Evolutionary conservation across 176 grass and related monocot genomes (phyloP), one percentile per base, ranked within the genome.

Genomic region (Musa beccarii): DNA sequence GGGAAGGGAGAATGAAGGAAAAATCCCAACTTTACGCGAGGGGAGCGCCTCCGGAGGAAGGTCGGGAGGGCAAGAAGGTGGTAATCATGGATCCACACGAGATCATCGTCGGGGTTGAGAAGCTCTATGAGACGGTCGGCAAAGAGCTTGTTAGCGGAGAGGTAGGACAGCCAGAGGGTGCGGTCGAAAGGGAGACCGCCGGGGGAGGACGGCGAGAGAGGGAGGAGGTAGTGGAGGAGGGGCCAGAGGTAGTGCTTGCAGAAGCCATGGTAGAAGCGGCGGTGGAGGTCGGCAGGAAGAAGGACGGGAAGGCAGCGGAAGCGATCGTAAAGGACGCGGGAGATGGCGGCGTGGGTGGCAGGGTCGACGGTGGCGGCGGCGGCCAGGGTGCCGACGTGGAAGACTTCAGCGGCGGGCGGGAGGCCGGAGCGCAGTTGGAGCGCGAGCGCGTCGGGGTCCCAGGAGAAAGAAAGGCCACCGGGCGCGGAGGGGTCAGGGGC

Each of bases 201-300:
- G 21, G 13, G 26, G 74, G n/a, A 59, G 71, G 55, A 26, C 16
- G 73, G 69, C 23, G 57, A 28, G 25, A 75, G 19, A 0, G 81
- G 86, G 11, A 87, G 57, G 50, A 83, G 55, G 79, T 76, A 82
- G 61, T 92, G 87, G 67, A 92, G 75, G 4, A 83, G 66, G 49
- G 87, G 90, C 90, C 90, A 89, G 20, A 89, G 66, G 57, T 89
- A 87, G 53, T 78, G 80, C 62, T 86, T 86, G 83, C 87, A 89
- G 74, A 89, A 89, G 1, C 20, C 51, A 64, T 80, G 43, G 67
- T 89, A 89, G 77, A 89, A 86, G 8, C 53, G 22, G 11, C 11
- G 28, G 81, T 86, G 81, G 43, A 52, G 61, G 10, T 4, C 29
- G 52, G 17, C 24, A 55, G 52, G 65, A 23, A 86, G 34, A 84